A percentile compares a stretch with the other conserved stretches of the same genome.
phyloP scores from a whole-genome alignment of 768 basidiomycete species.

The Paxillus rubicundulus region DNA sequence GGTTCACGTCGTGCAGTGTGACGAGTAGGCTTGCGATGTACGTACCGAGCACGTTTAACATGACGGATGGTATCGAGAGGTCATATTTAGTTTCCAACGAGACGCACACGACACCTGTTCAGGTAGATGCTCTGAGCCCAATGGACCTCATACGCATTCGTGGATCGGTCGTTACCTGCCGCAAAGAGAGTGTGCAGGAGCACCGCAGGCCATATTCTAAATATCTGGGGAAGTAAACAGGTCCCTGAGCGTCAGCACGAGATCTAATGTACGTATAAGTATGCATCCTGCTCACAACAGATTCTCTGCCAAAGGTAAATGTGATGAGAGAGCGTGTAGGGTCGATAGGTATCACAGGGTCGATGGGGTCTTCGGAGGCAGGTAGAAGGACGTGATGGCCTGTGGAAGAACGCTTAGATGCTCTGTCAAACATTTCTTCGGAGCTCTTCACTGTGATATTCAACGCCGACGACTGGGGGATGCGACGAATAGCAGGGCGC shows the following conservation, averaged over 20 bases:
- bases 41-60: constrained; percentile 59
- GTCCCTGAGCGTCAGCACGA: neutral
- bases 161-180: constrained; percentile 32
- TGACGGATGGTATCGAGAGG: constrained; percentile 50
- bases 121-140: neutral
- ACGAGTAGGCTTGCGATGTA: constrained; percentile 6
- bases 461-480: too few relatives aligned
- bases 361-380: neutral
- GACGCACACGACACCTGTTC: constrained; percentile 41
- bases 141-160: neutral
- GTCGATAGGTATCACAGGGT: constrained; percentile 16
- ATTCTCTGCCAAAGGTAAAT: constrained; percentile 45
- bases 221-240: constrained; percentile 34
- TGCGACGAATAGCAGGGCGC: too few relatives aligned
- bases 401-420: constrained; percentile 1
- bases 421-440: neutral
- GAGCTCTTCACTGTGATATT: neutral
- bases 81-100: constrained; percentile 39
- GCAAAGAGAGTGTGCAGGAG: constrained; percentile 60
- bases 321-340: constrained; percentile 13
- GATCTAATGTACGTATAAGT: constrained; percentile 16
- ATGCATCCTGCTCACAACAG: constrained; percentile 33
- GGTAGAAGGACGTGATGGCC: neutral
- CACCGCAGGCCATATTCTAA: constrained; percentile 68
- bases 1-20: neutral